Evolutionary conservation across 768 basidiomycete genomes (phyloP), one percentile per base, ranked within the genome.

Genomic region (Tricholoma bakamatsutake): DNA sequence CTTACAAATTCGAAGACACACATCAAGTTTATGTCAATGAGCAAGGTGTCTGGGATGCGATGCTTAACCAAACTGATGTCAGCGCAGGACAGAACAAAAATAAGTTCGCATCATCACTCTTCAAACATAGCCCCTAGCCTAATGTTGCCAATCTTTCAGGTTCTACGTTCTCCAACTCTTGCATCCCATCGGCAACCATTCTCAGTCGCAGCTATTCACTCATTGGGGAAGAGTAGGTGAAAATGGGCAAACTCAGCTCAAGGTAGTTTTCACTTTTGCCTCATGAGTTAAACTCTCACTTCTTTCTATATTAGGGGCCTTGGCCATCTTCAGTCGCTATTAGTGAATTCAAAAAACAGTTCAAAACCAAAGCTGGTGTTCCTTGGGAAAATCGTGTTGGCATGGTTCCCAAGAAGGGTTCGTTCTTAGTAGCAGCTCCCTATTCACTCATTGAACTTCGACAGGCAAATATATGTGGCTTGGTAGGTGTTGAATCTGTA

Each of bases 141-240:
- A 50, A 49, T 53, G 13, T 35, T 52, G 30, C 24, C 34, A 43
- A 30, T 35, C 18, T 47, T 18, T 28, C 42, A 83, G 80, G 60
- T 84, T 81, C 66, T 84, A 84, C 53, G 80, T 82, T 2, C 66
- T 84, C 13, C 82, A 84, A 57, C 67, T 84, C 5, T 67, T 83
- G 48, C 81, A 82, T 58, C 73, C 78, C 1, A 70, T 78, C 30
- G 72, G 74, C 5, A 74, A 75, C 57, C 59, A 65, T 33, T 17
- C 62, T 8, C 58, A 63, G 17, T 77, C 69, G 52, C 53, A 68
- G 3, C 66, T 84, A 31, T 81, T 71, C 66, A 81, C 80, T 33
- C 78, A 80, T 34, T 84, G 81, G 81, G 82, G 81, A n/a, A 76
- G 83, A 24, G 82, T 84, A 15, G 83, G 83, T 24, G 82, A 83